Evolutionary conservation across 306 rosid genomes (phyloP).

Genomic region (Vigna nakashimae): DNA sequence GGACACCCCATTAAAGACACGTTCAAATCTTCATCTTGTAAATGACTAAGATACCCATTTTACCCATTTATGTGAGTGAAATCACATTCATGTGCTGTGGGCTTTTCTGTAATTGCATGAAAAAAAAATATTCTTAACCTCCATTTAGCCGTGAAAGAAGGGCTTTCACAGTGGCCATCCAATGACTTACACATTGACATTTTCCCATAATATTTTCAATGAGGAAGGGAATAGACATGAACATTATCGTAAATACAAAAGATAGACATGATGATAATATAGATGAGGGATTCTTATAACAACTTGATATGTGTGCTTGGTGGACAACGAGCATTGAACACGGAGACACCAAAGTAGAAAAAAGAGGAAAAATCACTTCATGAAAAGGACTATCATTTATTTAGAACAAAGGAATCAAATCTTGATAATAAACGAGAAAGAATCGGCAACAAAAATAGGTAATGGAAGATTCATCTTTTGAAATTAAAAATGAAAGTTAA

Average conservation of each 20-base stretch:
- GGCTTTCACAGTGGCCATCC: slow-evolving; percentile 32
- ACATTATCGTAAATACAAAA: too few relatives aligned
- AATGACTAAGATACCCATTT: slow-evolving; percentile 5
- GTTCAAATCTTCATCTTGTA: slow-evolving; percentile 26
- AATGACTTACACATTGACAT: slow-evolving; percentile 35
- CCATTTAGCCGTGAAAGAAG: slow-evolving; percentile 63
- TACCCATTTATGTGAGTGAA: slow-evolving; percentile 2
- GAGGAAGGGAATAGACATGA: not conserved
- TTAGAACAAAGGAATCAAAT: slow-evolving; percentile 42
- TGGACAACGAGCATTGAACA: slow-evolving; percentile 7
- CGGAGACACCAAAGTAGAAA: slow-evolving; percentile 5
- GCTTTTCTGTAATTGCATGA: slow-evolving; percentile 22
- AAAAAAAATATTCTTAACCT: slow-evolving; percentile 31
- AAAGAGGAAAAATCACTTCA: not conserved
- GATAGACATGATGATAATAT: not conserved
- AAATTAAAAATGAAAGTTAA: slow-evolving; percentile 8
- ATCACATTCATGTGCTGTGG: slow-evolving; percentile 15
- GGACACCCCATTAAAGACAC: slow-evolving; percentile 25
- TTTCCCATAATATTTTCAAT: slow-evolving; percentile 19
- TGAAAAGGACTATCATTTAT: slow-evolving; percentile 5
- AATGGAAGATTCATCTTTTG: slow-evolving; percentile 35
- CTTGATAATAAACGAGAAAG: not conserved
- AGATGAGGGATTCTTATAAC: slow-evolving; percentile 1
- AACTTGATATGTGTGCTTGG: not conserved
- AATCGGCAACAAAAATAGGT: slow-evolving; percentile 32